phyloP scores from a whole-genome alignment of 1,284 basidiomycete genomes.

The Naganishia sp. region DNA sequence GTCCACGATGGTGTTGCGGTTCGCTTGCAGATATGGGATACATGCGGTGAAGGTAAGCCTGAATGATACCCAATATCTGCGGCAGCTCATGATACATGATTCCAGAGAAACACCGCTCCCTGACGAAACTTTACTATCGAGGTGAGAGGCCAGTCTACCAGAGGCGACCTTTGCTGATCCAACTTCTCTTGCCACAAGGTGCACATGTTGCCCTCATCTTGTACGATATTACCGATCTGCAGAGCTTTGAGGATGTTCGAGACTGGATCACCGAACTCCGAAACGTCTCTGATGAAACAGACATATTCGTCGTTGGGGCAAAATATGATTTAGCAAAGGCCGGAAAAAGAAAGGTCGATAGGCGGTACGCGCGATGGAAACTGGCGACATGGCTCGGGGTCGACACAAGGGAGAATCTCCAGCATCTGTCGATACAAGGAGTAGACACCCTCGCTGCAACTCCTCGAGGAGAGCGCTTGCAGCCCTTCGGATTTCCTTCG shows the following conservation, averaged over 20 bases:
- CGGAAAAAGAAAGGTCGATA: conserved; percentile 27
- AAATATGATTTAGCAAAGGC: conserved; percentile 32
- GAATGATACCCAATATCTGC: too few species aligned
- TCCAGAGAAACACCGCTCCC: conserved; percentile 30
- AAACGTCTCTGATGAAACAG: conserved; percentile 28
- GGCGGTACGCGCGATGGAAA: conserved; percentile 29
- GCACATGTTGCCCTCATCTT: conserved; percentile 33
- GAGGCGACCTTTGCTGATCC: background rate
- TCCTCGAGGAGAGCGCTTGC: background rate
- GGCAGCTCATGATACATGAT: background rate
- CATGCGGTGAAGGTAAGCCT: conserved; percentile 30
- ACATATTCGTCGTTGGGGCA: conserved; percentile 34
- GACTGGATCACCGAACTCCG: conserved; percentile 33
- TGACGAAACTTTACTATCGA: conserved; percentile 35
- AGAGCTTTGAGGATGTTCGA: conserved; percentile 32
- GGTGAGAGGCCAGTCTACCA: conserved; percentile 9
- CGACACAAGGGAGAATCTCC: conserved; percentile 19
- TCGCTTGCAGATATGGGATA: conserved; percentile 34
- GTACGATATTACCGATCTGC: conserved; percentile 31
- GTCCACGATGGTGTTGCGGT: conserved; percentile 28
- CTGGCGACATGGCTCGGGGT: conserved; percentile 30
- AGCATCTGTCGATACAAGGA: background rate
- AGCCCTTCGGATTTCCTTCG: background rate
- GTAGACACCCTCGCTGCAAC: background rate
- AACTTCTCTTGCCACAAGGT: background rate